phyloP scores from a whole-genome alignment of 176 grass and related monocot genomes.

The sorghum (Sorghum bicolor) region DNA sequence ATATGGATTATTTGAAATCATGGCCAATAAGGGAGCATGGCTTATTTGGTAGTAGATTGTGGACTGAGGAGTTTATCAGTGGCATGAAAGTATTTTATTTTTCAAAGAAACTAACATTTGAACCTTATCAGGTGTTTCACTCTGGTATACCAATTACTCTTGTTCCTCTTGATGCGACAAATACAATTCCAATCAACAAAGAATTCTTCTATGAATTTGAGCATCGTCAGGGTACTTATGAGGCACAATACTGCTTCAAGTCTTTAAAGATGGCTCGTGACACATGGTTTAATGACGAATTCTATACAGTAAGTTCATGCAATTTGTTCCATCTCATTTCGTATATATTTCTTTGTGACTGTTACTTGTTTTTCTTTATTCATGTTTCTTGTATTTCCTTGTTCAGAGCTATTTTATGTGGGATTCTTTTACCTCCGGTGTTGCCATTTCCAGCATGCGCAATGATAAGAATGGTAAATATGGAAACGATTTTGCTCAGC shows the following conservation, averaged over 20 bases:
- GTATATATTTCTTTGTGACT: background rate
- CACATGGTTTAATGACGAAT: constrained; percentile 66
- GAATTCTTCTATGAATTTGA: constrained; percentile 70
- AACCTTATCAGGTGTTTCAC: constrained; percentile 63
- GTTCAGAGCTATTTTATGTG: constrained; percentile 90
- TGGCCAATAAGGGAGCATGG: too few species aligned
- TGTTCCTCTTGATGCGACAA: constrained; percentile 89
- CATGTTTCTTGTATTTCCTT: background rate
- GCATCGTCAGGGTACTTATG: constrained; percentile 56
- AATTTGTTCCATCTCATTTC: background rate
- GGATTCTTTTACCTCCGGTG: constrained; percentile 79
- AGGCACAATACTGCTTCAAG: constrained; percentile 70
- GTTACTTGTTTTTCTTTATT: constrained; percentile 10
- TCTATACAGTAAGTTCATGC: constrained; percentile 54
- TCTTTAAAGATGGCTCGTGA: constrained; percentile 80
- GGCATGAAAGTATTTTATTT: background rate
- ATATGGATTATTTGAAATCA: background rate
- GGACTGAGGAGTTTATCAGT: background rate
- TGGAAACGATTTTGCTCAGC: constrained; percentile 75
- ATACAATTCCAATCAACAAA: constrained; percentile 75
- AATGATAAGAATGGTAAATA: constrained; percentile 40
- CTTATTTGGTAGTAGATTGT: background rate
- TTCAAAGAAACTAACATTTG: constrained; percentile 8
- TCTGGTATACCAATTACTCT: constrained; percentile 82
- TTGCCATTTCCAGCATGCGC: constrained; percentile 67